Evolutionary conservation across 225 moss, liverwort and hornwort genomes (phyloP).

Genomic region (Pleurozium schreberi): DNA sequence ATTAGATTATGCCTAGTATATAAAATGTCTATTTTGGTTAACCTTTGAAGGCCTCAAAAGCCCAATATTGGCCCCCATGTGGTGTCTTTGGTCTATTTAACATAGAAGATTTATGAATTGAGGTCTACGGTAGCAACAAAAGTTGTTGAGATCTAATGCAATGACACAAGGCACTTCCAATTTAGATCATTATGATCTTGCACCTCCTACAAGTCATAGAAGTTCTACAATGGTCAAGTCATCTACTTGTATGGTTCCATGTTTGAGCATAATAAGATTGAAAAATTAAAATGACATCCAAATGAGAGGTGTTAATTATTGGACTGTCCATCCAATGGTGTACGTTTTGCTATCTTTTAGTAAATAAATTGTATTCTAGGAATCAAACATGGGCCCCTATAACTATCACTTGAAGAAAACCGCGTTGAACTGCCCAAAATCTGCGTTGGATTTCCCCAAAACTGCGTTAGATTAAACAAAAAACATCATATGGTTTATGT

Average conservation of each 20-base stretch:
- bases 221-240: background rate
- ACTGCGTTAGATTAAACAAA: too few species aligned
- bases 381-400: background rate
- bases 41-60: accelerated
- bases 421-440: too few species aligned
- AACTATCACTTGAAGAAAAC: too few species aligned
- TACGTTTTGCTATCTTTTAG: background rate
- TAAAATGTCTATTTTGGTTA: background rate
- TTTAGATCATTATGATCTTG: background rate
- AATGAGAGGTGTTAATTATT: background rate
- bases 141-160: background rate
- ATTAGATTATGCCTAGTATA: background rate
- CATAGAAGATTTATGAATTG: background rate
- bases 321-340: background rate
- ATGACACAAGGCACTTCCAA: background rate
- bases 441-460: too few species aligned
- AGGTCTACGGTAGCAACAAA: accelerated
- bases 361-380: background rate
- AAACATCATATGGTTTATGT: too few species aligned
- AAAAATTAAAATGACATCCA: background rate
- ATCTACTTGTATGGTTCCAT: background rate
- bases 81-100: background rate
- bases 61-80: background rate
- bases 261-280: too few species aligned
- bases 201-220: accelerated